phyloP scores from a whole-genome alignment of 345 rosid species.

The Salix viminalis region DNA sequence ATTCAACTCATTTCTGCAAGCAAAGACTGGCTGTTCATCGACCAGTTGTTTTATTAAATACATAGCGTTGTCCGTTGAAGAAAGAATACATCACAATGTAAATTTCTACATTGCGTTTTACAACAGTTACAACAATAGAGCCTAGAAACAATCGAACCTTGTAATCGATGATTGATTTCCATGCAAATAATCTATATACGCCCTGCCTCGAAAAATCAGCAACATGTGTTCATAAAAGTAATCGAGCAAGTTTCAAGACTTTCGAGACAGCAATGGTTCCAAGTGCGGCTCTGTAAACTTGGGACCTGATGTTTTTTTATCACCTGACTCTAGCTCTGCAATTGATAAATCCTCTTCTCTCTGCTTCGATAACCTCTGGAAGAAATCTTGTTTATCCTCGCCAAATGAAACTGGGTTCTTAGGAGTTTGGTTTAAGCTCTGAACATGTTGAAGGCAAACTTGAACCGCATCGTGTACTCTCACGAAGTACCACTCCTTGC shows the following conservation, averaged over 20 bases:
- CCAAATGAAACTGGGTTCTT: slow-evolving; percentile 21
- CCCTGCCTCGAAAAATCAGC: not conserved
- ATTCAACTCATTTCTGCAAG: too few species aligned
- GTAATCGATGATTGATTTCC: not conserved
- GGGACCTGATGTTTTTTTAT: slow-evolving; percentile 11
- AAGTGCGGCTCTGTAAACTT: slow-evolving; percentile 30
- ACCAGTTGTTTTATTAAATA: too few species aligned
- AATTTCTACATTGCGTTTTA: not conserved
- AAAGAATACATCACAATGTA: not conserved
- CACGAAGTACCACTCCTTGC: slow-evolving; percentile 93
- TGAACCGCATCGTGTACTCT: slow-evolving; percentile 95
- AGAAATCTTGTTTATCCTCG: slow-evolving; percentile 39
- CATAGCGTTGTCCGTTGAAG: not conserved
- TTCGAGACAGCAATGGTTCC: slow-evolving; percentile 55
- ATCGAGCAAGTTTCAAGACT: slow-evolving; percentile 10
- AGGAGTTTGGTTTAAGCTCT: slow-evolving; percentile 38
- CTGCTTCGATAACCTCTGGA: slow-evolving; percentile 40
- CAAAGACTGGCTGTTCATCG: too few species aligned
- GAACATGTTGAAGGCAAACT: slow-evolving; percentile 82
- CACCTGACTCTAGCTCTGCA: slow-evolving; percentile 51
- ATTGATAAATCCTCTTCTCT: slow-evolving; percentile 41
- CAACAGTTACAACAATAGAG: slow-evolving; percentile 2
- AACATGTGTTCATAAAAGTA: not conserved
- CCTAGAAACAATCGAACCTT: not conserved
- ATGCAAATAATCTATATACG: not conserved